Base-by-base conservation (phyloP, 306 rosid species). In the Cucumis cinereus region DNA sequence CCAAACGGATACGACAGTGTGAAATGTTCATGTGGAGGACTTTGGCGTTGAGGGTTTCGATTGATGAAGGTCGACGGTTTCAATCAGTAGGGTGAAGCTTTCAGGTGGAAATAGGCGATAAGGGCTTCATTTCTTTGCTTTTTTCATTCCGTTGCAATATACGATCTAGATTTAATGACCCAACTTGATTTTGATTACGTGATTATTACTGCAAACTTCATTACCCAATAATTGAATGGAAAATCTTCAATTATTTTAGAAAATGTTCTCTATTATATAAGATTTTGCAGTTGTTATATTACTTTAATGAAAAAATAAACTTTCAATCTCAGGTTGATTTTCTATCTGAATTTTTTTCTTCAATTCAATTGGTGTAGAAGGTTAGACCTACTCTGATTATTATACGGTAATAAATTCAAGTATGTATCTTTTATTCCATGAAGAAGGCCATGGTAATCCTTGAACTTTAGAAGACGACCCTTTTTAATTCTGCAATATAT, bases 151-250 rank as follows among this genome's bases (percentile, higher is more conserved):
- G n/a, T n/a, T n/a, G n/a, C n/a, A n/a, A n/a, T n/a, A n/a, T n/a
- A 30, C 35, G 78, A 72, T 84, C 43, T 78, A 80, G 86, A 78
- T 82, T 73, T 50, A 83, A 78, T 73, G 70, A 78, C 80, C 85
- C 81, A 84, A 84, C 86, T 84, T 71, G 82, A 75, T 80, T 72
- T 71, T 66, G 74, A 69, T 69, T 45, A 13, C 33, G 35, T 79
- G 56, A 26, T 71, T n/a, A 73, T 62, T 14, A 35, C 55, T 52
- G 15, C 47, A 33, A 16, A 55, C 49, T 16, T 12, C 54, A 77
- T 62, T 73, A 30, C 74, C 54, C 80, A 57, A 63, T 43, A 49
- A 15, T 70, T 4, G 8, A 70, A 70, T 24, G 75, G 7, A 28
- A 68, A 36, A 22, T 8, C 47, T 68, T 10, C 56, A 69, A 43